These are phyloP conservation scores for Neopestalotiopsis rosae DNA, from an alignment of 2,329 filamentous ascomycete species.

Conservation along the genomic window DNA sequence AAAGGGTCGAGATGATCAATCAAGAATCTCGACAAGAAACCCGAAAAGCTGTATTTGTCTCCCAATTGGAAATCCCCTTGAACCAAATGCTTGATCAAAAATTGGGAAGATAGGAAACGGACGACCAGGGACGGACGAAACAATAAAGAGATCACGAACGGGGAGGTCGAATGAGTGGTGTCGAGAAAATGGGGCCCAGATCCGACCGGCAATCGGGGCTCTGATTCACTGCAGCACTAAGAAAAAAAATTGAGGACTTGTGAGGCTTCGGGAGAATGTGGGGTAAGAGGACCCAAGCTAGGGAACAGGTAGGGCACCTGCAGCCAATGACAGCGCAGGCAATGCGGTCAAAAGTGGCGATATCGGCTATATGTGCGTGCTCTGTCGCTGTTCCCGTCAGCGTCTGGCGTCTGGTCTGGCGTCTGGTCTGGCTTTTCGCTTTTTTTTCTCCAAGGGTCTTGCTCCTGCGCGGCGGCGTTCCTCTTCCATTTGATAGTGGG, in stretches of 20 bases:
- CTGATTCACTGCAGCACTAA: conserved; percentile 6
- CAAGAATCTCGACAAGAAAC: neutral
- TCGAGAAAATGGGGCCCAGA: neutral
- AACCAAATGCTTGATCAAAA: neutral
- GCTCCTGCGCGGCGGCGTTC: neutral
- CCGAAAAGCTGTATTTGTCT: conserved; percentile 3
- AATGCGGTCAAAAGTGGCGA: conserved; percentile 16
- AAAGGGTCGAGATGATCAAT: neutral
- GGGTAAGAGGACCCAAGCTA: conserved; percentile 6
- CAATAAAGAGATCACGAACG: neutral
- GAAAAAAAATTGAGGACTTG: conserved; percentile 15
- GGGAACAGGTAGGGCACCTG: neutral
- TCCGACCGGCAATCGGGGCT: neutral
- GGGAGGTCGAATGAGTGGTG: neutral
- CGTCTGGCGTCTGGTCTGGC: too few relatives aligned
- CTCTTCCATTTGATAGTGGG: neutral
- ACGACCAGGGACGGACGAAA: neutral
- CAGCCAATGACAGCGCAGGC: conserved; percentile 10
- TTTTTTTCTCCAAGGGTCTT: neutral
- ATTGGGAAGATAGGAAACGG: neutral
- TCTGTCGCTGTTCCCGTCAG: neutral
- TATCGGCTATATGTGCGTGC: conserved; percentile 9
- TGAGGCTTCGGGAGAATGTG: conserved; percentile 14
- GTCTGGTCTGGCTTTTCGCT: too few relatives aligned
- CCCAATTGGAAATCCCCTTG: conserved; percentile 1